Percentiles rank a stretch among this genome's conserved stretches.
phyloP scores from a whole-genome alignment of 78 protist species.

The Guillardia theta region DNA sequence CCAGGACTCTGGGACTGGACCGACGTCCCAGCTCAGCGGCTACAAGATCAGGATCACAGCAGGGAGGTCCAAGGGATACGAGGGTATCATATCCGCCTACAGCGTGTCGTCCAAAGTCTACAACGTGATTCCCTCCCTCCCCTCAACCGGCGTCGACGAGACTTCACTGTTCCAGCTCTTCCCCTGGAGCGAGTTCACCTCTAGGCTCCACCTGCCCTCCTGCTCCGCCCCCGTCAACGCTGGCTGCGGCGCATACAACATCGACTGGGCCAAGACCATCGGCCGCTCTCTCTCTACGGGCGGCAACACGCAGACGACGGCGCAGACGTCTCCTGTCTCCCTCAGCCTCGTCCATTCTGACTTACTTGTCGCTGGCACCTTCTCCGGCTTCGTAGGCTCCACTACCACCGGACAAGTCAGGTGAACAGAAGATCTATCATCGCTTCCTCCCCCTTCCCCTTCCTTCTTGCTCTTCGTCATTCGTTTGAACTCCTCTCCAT shows the following conservation, averaged over 20 bases:
- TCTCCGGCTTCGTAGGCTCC: neutral
- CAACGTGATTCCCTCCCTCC: neutral
- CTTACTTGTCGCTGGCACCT: neutral
- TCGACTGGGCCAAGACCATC: neutral
- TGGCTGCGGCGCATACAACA: neutral
- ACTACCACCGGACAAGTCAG: neutral
- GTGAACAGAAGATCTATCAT: no score
- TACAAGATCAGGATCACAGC: conserved; percentile 8
- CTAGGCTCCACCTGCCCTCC: neutral
- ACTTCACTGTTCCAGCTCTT: neutral
- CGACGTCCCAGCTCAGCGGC: neutral
- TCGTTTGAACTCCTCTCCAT: no score
- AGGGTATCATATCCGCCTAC: neutral
- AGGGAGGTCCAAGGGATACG: neutral
- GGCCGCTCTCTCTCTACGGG: neutral
- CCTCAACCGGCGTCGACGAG: neutral
- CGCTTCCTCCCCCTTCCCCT: no score
- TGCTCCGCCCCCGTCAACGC: neutral
- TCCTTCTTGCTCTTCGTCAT: no score
- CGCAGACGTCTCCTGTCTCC: neutral
- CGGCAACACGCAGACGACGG: neutral
- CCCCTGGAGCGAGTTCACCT: neutral
- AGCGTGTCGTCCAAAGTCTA: neutral
- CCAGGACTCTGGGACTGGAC: neutral
- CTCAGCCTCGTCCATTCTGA: neutral